Evolutionary conservation across 495 filamentous ascomycete genomes (phyloP), one percentile per base, ranked within the genome.

Genomic region (Aspergillus diversus): DNA sequence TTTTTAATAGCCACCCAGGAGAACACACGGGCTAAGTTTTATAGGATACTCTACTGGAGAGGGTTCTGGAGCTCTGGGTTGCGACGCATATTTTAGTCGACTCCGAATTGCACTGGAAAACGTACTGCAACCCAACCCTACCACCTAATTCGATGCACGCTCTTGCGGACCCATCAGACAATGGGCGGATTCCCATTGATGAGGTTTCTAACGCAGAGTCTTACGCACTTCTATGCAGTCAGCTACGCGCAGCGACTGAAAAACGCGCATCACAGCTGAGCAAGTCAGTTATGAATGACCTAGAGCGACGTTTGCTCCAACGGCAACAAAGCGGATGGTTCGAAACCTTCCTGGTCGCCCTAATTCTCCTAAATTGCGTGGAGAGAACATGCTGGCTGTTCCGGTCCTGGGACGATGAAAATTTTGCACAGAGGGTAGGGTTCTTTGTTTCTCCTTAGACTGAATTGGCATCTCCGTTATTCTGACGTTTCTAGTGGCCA

Each of bases 371-470:
- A 42, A 90, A 89, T 71, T 92, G 90, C 60, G 84, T 93, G 9
- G 92, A 95, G 75, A 89, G 91, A 70, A 89, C 89, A n/a, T 90
- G 87, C 56, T 93, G 91, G 88, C 82, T 90, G 0, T 93, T 91
- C 79, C 87, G 86, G 37, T 86, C 83, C 0, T 92, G 88, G 87
- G 87, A 90, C 48, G 83, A 88, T 63, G 81, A 86, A 71, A 83
- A 54, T 67, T 82, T 64, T 72, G 72, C 63, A 17, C 73, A 75
- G 62, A 73, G 76, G 15, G 76, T 76, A 68, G 71, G 71, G 72
- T 7, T 21, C 17, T 32, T 15, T 32, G 13, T 34, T 11, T 21
- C 7, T 11, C 31, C 9, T 46, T 27, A 9, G 21, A 27, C 60
- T 9, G n/a, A 46, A 15, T 5, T 48, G 32, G 17, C 34, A 43